Evolutionary conservation across 2,329 filamentous ascomycete genomes (phyloP).

Genomic region (Beauveria sp.): DNA sequence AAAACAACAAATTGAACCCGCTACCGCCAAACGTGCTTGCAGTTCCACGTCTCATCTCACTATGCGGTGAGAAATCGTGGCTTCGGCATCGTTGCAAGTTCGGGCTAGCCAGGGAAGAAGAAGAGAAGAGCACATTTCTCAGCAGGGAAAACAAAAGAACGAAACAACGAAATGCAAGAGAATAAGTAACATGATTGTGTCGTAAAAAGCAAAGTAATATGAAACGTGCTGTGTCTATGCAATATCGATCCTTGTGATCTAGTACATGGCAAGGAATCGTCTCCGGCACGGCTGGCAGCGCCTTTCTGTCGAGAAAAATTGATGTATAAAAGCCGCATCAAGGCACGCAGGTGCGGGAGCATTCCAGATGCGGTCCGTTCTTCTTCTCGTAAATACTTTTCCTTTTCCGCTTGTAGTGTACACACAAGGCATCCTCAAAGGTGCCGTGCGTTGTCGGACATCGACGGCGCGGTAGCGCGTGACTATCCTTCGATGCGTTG

Average conservation of each 20-base stretch:
- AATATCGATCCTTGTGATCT: constrained; percentile 12
- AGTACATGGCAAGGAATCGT: constrained; percentile 8
- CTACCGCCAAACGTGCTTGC: not conserved
- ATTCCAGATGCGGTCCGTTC: not conserved
- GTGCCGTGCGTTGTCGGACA: constrained; percentile 2
- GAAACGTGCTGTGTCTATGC: constrained; percentile 15
- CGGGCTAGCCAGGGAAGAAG: constrained; percentile 13
- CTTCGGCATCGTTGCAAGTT: not conserved
- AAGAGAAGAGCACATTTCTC: constrained; percentile 12
- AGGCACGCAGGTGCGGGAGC: not conserved
- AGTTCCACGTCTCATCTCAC: not conserved
- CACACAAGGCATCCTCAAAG: constrained; percentile 2
- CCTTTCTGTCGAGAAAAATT: constrained; percentile 11
- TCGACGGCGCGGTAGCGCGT: not conserved
- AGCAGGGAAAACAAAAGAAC: constrained; percentile 6
- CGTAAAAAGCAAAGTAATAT: constrained; percentile 14
- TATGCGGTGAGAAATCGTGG: not conserved
- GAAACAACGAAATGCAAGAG: constrained; percentile 13
- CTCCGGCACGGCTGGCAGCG: constrained; percentile 4
- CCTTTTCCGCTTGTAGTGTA: constrained; percentile 11
- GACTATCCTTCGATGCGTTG: constrained; percentile 14
- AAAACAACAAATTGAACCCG: constrained; percentile 8
- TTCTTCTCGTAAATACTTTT: constrained; percentile 8
- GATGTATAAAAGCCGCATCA: not conserved
- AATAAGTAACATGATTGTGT: constrained; percentile 21